These are phyloP conservation scores for Pestalotiopsis sp. DNA, from an alignment of 2,329 filamentous ascomycete genomes.

Conservation along the genomic window DNA sequence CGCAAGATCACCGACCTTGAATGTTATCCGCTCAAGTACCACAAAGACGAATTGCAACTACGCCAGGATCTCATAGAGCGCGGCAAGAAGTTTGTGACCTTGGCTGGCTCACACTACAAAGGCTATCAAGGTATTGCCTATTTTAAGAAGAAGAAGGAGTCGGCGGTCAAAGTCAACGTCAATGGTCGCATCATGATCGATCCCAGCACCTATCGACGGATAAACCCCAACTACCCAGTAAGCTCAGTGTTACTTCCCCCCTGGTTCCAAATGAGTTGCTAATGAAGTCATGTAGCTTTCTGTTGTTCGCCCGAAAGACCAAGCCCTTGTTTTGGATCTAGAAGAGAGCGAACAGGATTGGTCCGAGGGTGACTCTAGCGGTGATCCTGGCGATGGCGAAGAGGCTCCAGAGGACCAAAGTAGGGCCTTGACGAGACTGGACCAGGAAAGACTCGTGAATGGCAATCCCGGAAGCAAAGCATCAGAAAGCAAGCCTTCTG, in stretches of 20 bases:
- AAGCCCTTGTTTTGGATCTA: constrained; percentile 58
- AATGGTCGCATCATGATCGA: constrained; percentile 90
- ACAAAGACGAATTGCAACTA: constrained; percentile 70
- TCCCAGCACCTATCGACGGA: constrained; percentile 77
- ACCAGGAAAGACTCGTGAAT: constrained; percentile 47
- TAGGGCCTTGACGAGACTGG: constrained; percentile 55
- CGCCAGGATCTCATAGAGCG: constrained; percentile 72
- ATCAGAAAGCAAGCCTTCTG: constrained; percentile 18
- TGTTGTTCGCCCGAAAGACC: constrained; percentile 72
- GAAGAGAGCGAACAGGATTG: constrained; percentile 47
- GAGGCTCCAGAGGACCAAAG: constrained; percentile 34
- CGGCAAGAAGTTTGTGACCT: constrained; percentile 79
- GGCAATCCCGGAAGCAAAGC: constrained; percentile 19
- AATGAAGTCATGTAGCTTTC: constrained; percentile 50
- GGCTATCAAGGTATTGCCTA: constrained; percentile 85
- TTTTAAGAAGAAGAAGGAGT: constrained; percentile 75
- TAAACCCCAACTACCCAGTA: constrained; percentile 79
- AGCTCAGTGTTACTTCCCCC: not conserved
- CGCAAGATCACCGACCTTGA: constrained; percentile 79
- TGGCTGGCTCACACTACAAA: constrained; percentile 84
- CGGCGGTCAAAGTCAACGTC: constrained; percentile 77
- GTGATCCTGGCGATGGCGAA: constrained; percentile 21
- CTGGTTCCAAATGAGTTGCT: not conserved
- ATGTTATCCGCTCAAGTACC: constrained; percentile 79
- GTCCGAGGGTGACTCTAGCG: constrained; percentile 42